These are phyloP conservation scores for Otatea glauca DNA, from an alignment of 176 grass and related monocot genomes.

Conservation along the genomic window DNA sequence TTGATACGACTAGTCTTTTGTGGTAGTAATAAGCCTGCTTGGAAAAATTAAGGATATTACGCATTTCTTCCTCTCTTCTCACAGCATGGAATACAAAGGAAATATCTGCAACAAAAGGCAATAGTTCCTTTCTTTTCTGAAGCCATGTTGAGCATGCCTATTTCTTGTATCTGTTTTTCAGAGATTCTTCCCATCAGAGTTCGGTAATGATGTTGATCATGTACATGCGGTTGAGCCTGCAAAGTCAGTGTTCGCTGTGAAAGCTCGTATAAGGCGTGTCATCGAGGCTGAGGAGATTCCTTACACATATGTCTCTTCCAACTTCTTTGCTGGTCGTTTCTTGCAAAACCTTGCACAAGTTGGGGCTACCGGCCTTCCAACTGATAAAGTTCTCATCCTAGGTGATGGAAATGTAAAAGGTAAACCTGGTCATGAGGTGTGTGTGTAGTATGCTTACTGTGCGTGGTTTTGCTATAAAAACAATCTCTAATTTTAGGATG, in stretches of 20 bases:
- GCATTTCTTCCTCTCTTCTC: background rate
- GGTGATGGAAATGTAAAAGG: conserved; percentile 65
- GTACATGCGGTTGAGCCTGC: conserved; percentile 48
- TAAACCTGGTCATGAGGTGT: conserved; percentile 19
- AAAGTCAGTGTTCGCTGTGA: conserved; percentile 18
- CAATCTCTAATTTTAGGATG: background rate
- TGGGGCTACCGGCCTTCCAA: conserved; percentile 33
- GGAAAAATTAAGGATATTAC: background rate
- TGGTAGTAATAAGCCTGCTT: background rate
- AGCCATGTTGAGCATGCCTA: no score
- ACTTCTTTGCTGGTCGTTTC: conserved; percentile 55
- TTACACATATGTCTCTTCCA: conserved; percentile 48
- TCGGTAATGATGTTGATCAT: conserved; percentile 53
- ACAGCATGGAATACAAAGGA: background rate
- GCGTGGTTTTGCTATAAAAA: background rate
- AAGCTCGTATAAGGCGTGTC: conserved; percentile 46
- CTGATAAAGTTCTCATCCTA: conserved; percentile 51
- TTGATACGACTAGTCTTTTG: background rate
- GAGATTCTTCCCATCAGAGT: conserved; percentile 56
- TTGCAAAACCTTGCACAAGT: conserved; percentile 38
- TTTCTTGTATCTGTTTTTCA: conserved; percentile 19
- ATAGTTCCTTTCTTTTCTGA: background rate
- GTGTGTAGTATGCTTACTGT: background rate
- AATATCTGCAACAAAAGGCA: background rate
- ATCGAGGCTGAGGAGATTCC: conserved; percentile 52